These are phyloP conservation scores for Spencermartinsiella europaea DNA, from an alignment of 805 yeast genomes.

Conservation along the genomic window DNA sequence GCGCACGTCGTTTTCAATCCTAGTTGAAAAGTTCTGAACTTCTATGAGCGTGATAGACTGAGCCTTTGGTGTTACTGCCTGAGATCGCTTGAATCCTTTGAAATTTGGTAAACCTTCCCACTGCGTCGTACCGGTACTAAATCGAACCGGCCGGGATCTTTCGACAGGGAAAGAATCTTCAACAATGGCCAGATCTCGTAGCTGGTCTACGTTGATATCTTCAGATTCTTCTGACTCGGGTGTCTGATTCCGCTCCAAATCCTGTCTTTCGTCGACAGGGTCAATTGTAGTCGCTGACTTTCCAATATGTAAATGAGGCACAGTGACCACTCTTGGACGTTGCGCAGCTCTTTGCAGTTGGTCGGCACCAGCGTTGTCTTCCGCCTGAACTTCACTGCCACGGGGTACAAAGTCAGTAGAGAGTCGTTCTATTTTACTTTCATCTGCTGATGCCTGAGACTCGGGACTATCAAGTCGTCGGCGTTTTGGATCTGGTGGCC, in stretches of 20 bases:
- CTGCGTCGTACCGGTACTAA: not conserved
- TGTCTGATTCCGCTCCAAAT: not conserved
- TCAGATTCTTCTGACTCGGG: not conserved
- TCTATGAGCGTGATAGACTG: not conserved
- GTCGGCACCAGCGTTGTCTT: no score
- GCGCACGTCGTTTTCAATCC: conserved; percentile 1
- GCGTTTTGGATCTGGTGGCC: not conserved
- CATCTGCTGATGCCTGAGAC: no score
- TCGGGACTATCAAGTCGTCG: not conserved
- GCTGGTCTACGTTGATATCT: conserved; percentile 7
- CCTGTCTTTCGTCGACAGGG: not conserved
- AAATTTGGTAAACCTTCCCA: conserved; percentile 19
- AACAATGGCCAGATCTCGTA: conserved; percentile 15
- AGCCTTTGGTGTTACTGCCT: no score
- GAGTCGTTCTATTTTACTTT: no score
- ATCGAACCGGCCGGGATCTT: not conserved
- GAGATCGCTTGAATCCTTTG: conserved; percentile 15
- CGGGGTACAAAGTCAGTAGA: no score
- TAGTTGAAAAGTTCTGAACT: not conserved
- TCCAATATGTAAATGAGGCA: not conserved
- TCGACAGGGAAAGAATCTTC: conserved; percentile 13
- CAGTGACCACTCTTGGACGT: not conserved
- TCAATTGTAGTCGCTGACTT: not conserved
- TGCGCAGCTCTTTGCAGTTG: no score
- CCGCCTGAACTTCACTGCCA: no score